Base-by-base conservation (phyloP, 495 filamentous ascomycete genomes). In the Penicillium bovifimosum region DNA sequence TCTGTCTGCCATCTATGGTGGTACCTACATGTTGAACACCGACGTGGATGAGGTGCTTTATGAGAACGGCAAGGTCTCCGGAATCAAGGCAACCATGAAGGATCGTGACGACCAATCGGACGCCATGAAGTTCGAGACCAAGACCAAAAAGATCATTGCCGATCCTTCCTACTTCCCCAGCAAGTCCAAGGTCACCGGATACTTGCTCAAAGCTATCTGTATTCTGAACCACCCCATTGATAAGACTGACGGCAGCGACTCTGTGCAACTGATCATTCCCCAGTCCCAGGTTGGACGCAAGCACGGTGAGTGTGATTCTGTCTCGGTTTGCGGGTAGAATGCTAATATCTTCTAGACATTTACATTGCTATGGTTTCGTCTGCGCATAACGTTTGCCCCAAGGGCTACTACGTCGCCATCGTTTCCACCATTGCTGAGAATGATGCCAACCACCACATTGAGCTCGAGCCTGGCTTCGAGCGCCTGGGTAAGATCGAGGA, bases 1-100 rank as follows among this genome's bases (percentile, higher is more conserved):
- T 65, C 79, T 97, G 31, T 96, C 91, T 9, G 93, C 93, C 63
- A 96, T 97, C 72, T 96, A 97, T 67, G 95, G 95, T 58, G 95
- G 95, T 59, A 97, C 93, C 14, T 97, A 99, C 74, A 97, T 97
- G 88, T 85, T 99, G 60, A 97, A 97, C 77, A 96, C 93, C 50
- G 82, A 78, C 47, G 80, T 99, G 40, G 86, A 96, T 56, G 92
- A 97, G 75, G 75, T 99, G 44, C 64, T 88, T 20, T 96, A 92
- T 66, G 81, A 83, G 34, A 85, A 71, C 52, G 81, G 80, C 52
- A 95, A 95, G 77, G 90, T 91, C 6, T 80, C 82, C 13, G 93
- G 92, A 32, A 96, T 99, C 73, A 93, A 91, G 74, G 95, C 95
- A 29, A 97, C 93, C 59, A 97, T 96, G 87, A 87, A 86, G 63